A percentile compares a stretch with the other conserved stretches of the same genome.
Evolutionary conservation across 1,284 basidiomycete genomes (phyloP).

Genomic region (Thecaphora frezii): DNA sequence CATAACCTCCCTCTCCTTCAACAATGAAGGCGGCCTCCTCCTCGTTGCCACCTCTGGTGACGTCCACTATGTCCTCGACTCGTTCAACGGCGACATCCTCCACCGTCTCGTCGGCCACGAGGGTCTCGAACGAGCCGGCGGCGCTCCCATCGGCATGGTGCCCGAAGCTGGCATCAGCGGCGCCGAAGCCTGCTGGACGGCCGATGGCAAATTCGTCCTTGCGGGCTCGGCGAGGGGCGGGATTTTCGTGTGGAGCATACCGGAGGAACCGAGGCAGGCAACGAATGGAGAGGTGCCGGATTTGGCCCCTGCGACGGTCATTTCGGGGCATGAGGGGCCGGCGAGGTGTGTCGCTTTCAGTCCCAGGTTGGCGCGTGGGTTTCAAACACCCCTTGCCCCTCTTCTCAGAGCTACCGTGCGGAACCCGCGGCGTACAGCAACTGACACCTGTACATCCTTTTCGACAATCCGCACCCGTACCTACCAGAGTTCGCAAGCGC

Average conservation of each 20-base stretch:
- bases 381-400: neutral
- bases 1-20: slow-evolving; percentile 88
- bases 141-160: slow-evolving; percentile 38
- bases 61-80: slow-evolving; percentile 76
- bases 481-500: no score
- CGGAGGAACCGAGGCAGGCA: slow-evolving; percentile 14
- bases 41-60: slow-evolving; percentile 89
- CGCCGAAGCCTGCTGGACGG: slow-evolving; percentile 50
- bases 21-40: slow-evolving; percentile 79
- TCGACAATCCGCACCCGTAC: no score
- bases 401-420: slow-evolving; percentile 3
- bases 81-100: slow-evolving; percentile 29
- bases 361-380: slow-evolving; percentile 50
- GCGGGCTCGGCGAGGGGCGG: slow-evolving; percentile 29
- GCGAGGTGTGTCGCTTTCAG: slow-evolving; percentile 50
- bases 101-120: slow-evolving; percentile 44
- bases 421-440: neutral
- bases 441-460: no score
- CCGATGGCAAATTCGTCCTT: slow-evolving; percentile 51
- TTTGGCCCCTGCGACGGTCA: slow-evolving; percentile 18
- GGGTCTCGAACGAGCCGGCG: slow-evolving; percentile 41
- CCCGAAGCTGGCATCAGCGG: slow-evolving; percentile 53
- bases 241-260: slow-evolving; percentile 38
- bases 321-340: slow-evolving; percentile 39
- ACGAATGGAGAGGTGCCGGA: slow-evolving; percentile 18